These are phyloP conservation scores for Dicorynia guianensis DNA, from an alignment of 306 rosid genomes.

Conservation along the genomic window DNA sequence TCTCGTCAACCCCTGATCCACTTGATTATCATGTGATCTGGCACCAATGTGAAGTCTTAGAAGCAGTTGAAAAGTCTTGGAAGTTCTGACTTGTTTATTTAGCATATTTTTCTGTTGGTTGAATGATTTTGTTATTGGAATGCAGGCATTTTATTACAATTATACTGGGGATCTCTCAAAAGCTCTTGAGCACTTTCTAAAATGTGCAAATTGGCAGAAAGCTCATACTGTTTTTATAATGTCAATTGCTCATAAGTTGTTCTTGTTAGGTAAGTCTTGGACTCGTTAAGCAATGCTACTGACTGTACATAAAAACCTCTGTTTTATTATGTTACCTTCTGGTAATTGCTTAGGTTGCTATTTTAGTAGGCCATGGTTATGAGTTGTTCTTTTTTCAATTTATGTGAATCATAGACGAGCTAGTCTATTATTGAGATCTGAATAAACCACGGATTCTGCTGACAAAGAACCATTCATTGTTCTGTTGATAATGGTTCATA, in stretches of 20 bases:
- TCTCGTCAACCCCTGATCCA: constrained; percentile 88
- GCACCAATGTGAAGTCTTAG: constrained; percentile 90
- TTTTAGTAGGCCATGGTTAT: background rate
- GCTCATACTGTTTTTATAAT: constrained; percentile 83
- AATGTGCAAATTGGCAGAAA: constrained; percentile 91
- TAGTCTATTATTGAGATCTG: constrained; percentile 6
- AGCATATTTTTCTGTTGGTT: constrained; percentile 37
- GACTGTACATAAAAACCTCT: constrained; percentile 1
- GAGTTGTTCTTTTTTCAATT: background rate
- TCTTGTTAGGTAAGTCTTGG: constrained; percentile 71
- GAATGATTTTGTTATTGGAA: constrained; percentile 44
- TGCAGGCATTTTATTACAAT: constrained; percentile 85
- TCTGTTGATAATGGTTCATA: background rate
- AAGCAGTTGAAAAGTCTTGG: constrained; percentile 54
- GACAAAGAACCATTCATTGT: background rate
- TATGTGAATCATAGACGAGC: constrained; percentile 12
- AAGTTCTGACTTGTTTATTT: constrained; percentile 23
- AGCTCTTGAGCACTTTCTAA: constrained; percentile 85
- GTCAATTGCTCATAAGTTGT: constrained; percentile 76
- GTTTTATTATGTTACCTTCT: constrained; percentile 5
- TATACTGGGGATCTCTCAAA: constrained; percentile 72
- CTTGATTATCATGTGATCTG: constrained; percentile 98
- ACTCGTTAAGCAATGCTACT: constrained; percentile 22
- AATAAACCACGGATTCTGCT: constrained; percentile 21
- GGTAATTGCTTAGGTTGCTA: background rate